phyloP scores from a whole-genome alignment of 2,329 filamentous ascomycete genomes.

The Neofusicoccum kwambonambiense region DNA sequence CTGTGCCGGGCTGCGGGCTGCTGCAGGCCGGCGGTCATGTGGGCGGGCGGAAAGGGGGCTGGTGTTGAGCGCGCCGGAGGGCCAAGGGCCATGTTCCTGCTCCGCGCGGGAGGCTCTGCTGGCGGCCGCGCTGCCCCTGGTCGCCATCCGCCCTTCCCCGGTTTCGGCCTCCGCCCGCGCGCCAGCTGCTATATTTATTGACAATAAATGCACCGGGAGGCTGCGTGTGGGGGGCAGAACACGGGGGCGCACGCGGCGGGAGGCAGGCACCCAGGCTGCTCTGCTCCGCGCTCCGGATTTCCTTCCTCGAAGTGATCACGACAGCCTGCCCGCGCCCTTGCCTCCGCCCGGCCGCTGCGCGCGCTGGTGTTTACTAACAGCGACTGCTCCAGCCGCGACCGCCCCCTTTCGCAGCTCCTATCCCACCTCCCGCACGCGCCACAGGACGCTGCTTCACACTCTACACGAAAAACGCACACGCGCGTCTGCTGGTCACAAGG shows the following conservation, averaged over 20 bases:
- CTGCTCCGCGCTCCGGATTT: background rate
- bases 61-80: background rate
- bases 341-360: background rate
- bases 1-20: background rate
- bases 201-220: constrained; percentile 10
- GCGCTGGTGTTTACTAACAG: background rate
- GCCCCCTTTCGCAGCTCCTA: background rate
- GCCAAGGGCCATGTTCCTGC: background rate
- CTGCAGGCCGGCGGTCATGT: constrained; percentile 3
- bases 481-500: constrained; percentile 14
- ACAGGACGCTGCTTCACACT: background rate
- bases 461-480: constrained; percentile 1
- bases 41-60: constrained; percentile 1
- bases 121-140: background rate
- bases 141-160: constrained; percentile 15
- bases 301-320: background rate
- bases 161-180: constrained; percentile 6
- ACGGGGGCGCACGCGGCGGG: background rate
- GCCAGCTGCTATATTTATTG: constrained; percentile 14
- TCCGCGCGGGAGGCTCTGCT: constrained; percentile 10
- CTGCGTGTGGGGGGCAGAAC: constrained; percentile 2
- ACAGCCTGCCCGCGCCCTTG: too few species aligned
- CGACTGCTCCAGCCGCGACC: constrained; percentile 1
- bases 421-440: constrained; percentile 6
- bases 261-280: too few species aligned